Conservation (phyloP, 2,329 filamentous ascomycete species). For the Pseudogymnoascus sp. region DNA sequence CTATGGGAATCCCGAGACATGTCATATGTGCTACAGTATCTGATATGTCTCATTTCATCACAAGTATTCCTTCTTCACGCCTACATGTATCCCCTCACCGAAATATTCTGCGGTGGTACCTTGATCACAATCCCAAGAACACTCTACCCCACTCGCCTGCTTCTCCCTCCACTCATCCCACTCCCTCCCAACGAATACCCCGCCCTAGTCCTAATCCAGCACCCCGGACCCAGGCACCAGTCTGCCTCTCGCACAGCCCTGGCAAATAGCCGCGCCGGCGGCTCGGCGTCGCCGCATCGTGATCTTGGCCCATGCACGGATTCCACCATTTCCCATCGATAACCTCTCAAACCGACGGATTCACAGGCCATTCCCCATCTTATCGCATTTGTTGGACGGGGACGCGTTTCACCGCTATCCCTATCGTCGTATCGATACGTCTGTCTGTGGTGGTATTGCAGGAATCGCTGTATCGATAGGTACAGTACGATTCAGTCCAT, state of each 20-base stretch:
- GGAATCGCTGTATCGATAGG: neutral
- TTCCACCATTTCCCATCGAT: neutral
- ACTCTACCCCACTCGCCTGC: neutral
- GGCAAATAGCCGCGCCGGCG: conserved; percentile 4
- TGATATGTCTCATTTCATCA: neutral
- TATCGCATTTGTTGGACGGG: neutral
- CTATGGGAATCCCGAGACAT: neutral
- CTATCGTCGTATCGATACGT: neutral
- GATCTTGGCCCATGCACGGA: neutral
- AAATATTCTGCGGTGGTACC: neutral
- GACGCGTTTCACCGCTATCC: neutral
- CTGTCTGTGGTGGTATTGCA: neutral
- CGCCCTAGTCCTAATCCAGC: neutral
- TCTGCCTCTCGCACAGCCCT: conserved; percentile 3
- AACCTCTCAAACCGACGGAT: neutral
- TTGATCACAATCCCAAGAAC: neutral
- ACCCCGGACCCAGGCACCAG: neutral
- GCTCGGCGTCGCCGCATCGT: neutral
- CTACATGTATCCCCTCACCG: neutral
- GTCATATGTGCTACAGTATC: neutral
- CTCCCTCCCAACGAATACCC: neutral
- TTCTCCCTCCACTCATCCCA: neutral
- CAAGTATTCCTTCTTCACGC: neutral
- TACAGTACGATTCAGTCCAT: neutral
- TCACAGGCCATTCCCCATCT: neutral